Evolutionary conservation across 2,329 filamentous ascomycete genomes (phyloP), one percentile per base, ranked within the genome.

Genomic region (Exophiala spinifera): DNA sequence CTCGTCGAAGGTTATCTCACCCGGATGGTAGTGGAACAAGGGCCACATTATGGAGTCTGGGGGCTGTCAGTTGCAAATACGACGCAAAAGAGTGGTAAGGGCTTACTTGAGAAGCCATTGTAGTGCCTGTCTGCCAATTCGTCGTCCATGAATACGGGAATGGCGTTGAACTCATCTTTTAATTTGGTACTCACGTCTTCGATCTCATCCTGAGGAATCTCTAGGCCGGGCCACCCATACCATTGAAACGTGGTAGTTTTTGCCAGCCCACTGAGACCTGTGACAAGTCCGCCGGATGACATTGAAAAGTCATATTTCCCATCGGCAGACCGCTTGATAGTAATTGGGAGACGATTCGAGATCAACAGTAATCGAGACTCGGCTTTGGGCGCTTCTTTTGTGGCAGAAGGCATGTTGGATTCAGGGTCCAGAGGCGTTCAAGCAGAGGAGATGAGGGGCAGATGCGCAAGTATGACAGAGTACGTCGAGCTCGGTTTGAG

Each of bases 1-100:
- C 74, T 97, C 92, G 74, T 97, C 91, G 71, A 97, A 97, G 42
- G 91, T 96, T 65, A 97, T 96, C 78, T 97, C 92, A 69, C 92
- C 92, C 47, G 94, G 92, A 73, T 99, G 94, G 75, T 97, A 97
- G 76, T 97, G 94, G 78, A 99, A 95, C 36, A 99, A 84, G 2
- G 94, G 94, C 94, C 94, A 99, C 57, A 99, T 85, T 70, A 97
- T 97, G 6, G 90, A 95, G 74, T 99, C 90, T 92, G 59, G 1
- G 20, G 17, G n/a, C 3, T 45, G 56, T 53, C 45, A 42, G 28
- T 31, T 31, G n/a, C n/a, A n/a, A 31, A 31, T 10, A 31, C 10
- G 28, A 7, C 28, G 28, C 28, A 31, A 11, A 7, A 10, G 28
- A 10, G 11, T 31, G 17, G 10, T 25, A 44, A 37, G 46, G 43